Evolutionary conservation across 1,139 yeast species (phyloP).

Genomic region (Debaryomycetaceae sp.): DNA sequence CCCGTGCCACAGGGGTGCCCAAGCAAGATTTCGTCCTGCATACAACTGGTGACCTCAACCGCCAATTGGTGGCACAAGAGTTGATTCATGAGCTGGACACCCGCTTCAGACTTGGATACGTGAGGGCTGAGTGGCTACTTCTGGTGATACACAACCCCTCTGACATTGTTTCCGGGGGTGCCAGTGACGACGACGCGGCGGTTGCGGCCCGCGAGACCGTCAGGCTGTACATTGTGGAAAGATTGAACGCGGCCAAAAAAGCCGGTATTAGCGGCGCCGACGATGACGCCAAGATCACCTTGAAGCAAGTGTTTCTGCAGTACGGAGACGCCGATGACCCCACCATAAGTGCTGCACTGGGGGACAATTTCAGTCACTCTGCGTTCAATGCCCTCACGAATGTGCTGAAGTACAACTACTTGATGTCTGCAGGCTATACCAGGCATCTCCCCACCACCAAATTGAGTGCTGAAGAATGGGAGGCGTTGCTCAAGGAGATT

Average conservation of each 20-base stretch:
- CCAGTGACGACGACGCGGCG: no score
- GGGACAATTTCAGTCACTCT: conserved; percentile 23
- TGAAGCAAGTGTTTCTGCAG: conserved; percentile 40
- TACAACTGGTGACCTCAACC: conserved; percentile 21
- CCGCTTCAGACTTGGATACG: conserved; percentile 23
- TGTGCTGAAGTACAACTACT: conserved; percentile 33
- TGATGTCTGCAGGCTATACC: conserved; percentile 21
- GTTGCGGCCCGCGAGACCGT: no score
- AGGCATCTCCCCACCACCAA: conserved; percentile 27
- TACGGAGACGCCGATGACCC: conserved; percentile 28
- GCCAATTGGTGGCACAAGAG: conserved; percentile 15
- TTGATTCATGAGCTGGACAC: conserved; percentile 20
- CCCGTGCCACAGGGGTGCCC: no score
- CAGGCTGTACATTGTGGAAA: no score
- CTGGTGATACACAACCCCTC: no score
- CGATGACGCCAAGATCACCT: conserved; percentile 26
- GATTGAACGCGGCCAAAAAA: no score
- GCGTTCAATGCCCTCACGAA: conserved; percentile 34
- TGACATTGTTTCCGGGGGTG: no score
- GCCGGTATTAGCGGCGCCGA: no score
- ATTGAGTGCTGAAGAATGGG: conserved; percentile 28
- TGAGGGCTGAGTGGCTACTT: conserved; percentile 20
- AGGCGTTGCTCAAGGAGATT: conserved; percentile 24
- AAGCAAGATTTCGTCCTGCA: conserved; percentile 18
- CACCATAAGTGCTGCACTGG: no score